These are phyloP conservation scores for Apiospora kogelbergensis DNA, from an alignment of 2,329 filamentous ascomycete species.

Conservation along the genomic window DNA sequence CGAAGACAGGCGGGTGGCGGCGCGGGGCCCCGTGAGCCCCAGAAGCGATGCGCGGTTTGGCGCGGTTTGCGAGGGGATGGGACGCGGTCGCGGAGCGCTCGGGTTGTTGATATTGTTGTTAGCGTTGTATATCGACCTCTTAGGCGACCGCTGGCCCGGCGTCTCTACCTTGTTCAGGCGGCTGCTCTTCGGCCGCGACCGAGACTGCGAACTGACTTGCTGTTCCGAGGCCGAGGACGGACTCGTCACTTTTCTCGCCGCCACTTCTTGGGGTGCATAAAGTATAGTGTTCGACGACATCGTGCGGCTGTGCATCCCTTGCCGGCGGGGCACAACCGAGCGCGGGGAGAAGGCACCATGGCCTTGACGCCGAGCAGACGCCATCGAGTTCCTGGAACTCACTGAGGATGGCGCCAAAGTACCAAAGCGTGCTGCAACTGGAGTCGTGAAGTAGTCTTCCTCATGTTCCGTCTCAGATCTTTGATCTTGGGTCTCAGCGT, in stretches of 20 bases:
- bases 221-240: constrained; percentile 34
- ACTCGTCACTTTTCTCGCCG: constrained; percentile 31
- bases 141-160: constrained; percentile 47
- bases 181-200: constrained; percentile 37
- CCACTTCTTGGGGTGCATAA: constrained; percentile 66
- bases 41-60: constrained; percentile 56
- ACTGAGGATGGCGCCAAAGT: constrained; percentile 31
- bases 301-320: constrained; percentile 65
- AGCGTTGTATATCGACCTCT: constrained; percentile 33
- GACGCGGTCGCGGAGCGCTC: constrained; percentile 46
- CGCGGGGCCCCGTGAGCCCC: constrained; percentile 14
- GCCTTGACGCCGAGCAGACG: constrained; percentile 19
- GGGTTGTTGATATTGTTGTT: neutral
- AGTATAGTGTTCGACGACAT: constrained; percentile 81
- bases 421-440: constrained; percentile 42
- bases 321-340: constrained; percentile 32
- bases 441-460: constrained; percentile 57
- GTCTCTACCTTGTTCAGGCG: constrained; percentile 37
- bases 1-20: constrained; percentile 51
- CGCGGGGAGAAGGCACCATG: constrained; percentile 34
- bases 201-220: constrained; percentile 21
- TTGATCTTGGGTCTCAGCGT: constrained; percentile 37
- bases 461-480: constrained; percentile 31
- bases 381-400: constrained; percentile 23
- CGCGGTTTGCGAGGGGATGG: constrained; percentile 57